Base-by-base conservation (phyloP, 2,329 filamentous ascomycete genomes). In the Xylariaceae sp. region DNA sequence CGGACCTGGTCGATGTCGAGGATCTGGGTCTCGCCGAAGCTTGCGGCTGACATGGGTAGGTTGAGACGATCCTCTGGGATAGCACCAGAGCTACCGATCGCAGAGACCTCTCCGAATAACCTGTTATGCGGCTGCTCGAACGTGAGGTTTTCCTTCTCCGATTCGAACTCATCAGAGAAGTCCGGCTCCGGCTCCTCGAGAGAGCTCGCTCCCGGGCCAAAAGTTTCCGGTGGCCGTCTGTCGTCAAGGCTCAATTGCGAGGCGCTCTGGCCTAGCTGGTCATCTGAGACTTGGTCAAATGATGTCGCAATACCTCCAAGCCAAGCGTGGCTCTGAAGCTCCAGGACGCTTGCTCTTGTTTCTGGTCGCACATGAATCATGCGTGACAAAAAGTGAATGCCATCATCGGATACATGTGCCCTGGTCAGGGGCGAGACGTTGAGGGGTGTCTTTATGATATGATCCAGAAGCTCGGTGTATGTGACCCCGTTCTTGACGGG, bases 341-440 rank as follows among this genome's bases (percentile, higher is more conserved):
- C 71, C 5, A 64, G 56, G 28, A 92, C 79, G 0, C 80, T 84
- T 1, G 87, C 84, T 36, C 90, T 77, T n/a, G 73, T 61, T 36
- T 82, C 73, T 1, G 90, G 87, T 31, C 88, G 77, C n/a, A 77
- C 76, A 44, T 87, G 78, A 4, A 96, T 75, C 75, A 95, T 92
- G n/a, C 68, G 66, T 12, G 65, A 63, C 19, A 96, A 64, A 46
- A 94, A 84, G 44, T 88, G 73, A 30, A 93, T 75, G 9, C 81
- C 84, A 2, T 66, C 56, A 2, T 72, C 62, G 0, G 87, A 87
- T 6, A 92, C 66, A 0, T 65, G 63, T 8, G 58, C 61, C 5
- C 62, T 53, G 8, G 72, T 60, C 16, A 96, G 65, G 1, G 85
- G 77, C 11, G 62, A 57, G 10, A 75, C 71, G 47, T 94, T 76